Evolutionary conservation across 1,284 basidiomycete genomes (phyloP).

Genomic region (Fomitopsis betulina): DNA sequence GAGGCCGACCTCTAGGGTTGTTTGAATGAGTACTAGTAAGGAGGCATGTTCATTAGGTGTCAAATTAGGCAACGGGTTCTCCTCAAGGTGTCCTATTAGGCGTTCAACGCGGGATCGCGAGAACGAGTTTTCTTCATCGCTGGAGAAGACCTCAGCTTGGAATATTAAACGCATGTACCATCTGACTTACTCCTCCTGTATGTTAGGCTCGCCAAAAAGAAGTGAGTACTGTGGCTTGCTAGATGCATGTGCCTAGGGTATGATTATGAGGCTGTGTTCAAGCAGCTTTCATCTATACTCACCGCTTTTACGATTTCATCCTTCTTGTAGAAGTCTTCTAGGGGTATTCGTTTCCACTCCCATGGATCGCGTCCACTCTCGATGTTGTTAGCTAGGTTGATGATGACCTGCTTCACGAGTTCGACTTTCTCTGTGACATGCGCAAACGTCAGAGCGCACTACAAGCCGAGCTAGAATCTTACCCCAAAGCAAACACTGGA

Average conservation of each 20-base stretch:
- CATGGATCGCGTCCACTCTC: conserved; percentile 28
- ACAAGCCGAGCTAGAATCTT: conserved; percentile 17
- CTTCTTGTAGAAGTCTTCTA: conserved; percentile 49
- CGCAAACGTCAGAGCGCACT: neutral
- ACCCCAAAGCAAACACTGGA: conserved; percentile 94
- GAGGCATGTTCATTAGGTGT: conserved; percentile 76
- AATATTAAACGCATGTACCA: neutral
- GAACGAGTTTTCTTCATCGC: conserved; percentile 55
- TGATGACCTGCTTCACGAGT: conserved; percentile 77
- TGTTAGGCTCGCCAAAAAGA: conserved; percentile 38
- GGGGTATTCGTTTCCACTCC: conserved; percentile 43
- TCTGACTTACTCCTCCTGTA: conserved; percentile 37
- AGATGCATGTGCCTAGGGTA: conserved; percentile 12
- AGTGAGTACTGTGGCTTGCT: conserved; percentile 35
- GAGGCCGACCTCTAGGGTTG: conserved; percentile 74
- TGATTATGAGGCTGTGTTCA: neutral
- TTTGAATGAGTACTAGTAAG: conserved; percentile 77
- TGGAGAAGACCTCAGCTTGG: conserved; percentile 1
- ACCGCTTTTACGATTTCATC: conserved; percentile 26
- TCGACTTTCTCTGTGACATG: conserved; percentile 65
- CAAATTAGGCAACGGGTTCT: conserved; percentile 61
- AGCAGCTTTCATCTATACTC: neutral
- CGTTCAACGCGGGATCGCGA: conserved; percentile 55
- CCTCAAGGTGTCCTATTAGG: conserved; percentile 63
- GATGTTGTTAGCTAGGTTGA: conserved; percentile 52